phyloP scores from a whole-genome alignment of 768 basidiomycete species.

The Lactarius tabidus region DNA sequence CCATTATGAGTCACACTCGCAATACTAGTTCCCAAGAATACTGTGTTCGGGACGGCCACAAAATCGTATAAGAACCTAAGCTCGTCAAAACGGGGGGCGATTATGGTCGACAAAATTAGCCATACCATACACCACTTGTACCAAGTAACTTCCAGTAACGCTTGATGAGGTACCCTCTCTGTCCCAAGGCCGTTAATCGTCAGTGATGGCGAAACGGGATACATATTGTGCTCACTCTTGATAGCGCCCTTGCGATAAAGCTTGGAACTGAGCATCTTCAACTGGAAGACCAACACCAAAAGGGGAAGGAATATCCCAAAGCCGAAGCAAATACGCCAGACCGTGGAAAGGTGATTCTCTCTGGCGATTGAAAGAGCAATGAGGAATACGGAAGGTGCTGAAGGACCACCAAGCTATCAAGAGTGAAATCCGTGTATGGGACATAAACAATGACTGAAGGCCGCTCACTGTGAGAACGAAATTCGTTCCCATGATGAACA shows the following conservation, averaged over 20 bases:
- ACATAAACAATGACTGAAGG: not conserved
- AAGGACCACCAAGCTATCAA: constrained; percentile 57
- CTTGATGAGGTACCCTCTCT: constrained; percentile 59
- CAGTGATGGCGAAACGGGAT: not conserved
- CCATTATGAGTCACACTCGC: constrained; percentile 55
- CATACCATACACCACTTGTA: constrained; percentile 67
- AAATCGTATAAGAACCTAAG: constrained; percentile 65
- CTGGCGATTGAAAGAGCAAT: constrained; percentile 66
- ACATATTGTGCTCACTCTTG: constrained; percentile 41
- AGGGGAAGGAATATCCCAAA: constrained; percentile 59
- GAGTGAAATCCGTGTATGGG: not conserved
- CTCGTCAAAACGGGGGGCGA: not conserved
- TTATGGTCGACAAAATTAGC: not conserved
- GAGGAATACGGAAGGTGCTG: constrained; percentile 62
- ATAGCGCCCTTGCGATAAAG: constrained; percentile 64
- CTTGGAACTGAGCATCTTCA: constrained; percentile 65
- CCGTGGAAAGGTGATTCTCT: constrained; percentile 53
- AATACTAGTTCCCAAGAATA: constrained; percentile 65
- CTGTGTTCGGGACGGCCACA: constrained; percentile 67
- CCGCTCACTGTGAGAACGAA: constrained; percentile 54
- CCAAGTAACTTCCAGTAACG: constrained; percentile 67
- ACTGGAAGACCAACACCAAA: constrained; percentile 65
- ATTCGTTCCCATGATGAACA: constrained; percentile 75
- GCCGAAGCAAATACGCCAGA: constrained; percentile 66
- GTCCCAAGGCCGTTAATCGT: not conserved